Percentiles rank a stretch among this genome's conserved stretches.
These are phyloP conservation scores for Phytomonas francai DNA, from an alignment of 208 protist genomes.

Conservation along the genomic window DNA sequence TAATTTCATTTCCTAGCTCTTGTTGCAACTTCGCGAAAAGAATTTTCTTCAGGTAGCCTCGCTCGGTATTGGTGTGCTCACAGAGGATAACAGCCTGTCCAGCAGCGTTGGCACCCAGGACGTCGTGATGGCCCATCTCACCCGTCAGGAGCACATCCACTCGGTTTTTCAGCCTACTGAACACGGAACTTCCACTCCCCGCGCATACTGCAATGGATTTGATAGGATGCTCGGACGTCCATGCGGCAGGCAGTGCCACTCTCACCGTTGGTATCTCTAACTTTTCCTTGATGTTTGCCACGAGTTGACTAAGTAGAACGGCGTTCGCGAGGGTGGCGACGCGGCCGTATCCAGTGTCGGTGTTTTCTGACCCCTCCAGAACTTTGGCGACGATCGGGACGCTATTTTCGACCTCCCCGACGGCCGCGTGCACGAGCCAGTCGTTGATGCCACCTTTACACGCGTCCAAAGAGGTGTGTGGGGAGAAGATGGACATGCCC, in stretches of 20 bases:
- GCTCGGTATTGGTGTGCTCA: constrained; percentile 91
- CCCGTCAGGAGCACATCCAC: constrained; percentile 81
- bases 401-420: constrained; percentile 10
- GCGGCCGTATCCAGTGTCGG: constrained; percentile 48
- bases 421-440: constrained; percentile 79
- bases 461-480: constrained; percentile 88
- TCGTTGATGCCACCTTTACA: constrained; percentile 85
- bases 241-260: constrained; percentile 55
- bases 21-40: constrained; percentile 40
- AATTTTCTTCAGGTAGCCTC: constrained; percentile 61
- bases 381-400: constrained; percentile 17
- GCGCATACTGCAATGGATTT: constrained; percentile 76
- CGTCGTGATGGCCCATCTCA: constrained; percentile 92
- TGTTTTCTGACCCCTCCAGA: constrained; percentile 11
- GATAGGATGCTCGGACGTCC: constrained; percentile 30
- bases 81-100: constrained; percentile 83
- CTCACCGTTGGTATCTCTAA: constrained; percentile 51
- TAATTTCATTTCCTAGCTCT: constrained; percentile 35
- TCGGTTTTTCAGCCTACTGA: constrained; percentile 19
- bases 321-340: constrained; percentile 36
- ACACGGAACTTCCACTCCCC: constrained; percentile 77
- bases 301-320: constrained; percentile 30
- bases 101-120: constrained; percentile 70
- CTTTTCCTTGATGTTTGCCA: constrained; percentile 51
- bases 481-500: constrained; percentile 89